phyloP scores from a whole-genome alignment of 805 yeast genomes.

The Candida chilensis region DNA sequence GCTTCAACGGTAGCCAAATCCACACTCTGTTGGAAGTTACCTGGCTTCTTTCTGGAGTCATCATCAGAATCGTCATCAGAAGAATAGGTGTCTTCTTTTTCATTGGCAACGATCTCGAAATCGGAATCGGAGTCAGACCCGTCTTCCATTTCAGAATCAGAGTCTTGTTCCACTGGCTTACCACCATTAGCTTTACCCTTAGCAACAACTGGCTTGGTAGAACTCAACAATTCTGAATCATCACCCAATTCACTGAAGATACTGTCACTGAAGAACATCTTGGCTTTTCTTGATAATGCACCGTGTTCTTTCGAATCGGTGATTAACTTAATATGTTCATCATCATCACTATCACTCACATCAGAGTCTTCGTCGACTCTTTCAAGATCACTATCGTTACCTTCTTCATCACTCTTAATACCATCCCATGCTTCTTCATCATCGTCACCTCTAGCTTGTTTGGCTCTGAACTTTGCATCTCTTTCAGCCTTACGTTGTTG shows the following conservation, averaged over 20 bases:
- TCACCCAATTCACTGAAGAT: constrained; percentile 41
- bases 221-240: constrained; percentile 8
- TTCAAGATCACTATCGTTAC: constrained; percentile 16
- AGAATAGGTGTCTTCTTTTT: constrained; percentile 12
- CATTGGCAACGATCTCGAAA: constrained; percentile 30
- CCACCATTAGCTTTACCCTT: neutral
- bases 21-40: constrained; percentile 40
- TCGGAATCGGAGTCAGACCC: constrained; percentile 25
- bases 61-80: constrained; percentile 45
- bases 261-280: constrained; percentile 39
- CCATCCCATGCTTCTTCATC: constrained; percentile 79
- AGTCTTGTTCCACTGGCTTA: constrained; percentile 4
- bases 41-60: constrained; percentile 30
- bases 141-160: constrained; percentile 34
- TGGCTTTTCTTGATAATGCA: constrained; percentile 36
- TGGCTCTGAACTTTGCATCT: constrained; percentile 63
- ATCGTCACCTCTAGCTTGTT: constrained; percentile 64
- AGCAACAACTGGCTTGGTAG: neutral
- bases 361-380: constrained; percentile 33
- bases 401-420: constrained; percentile 38
- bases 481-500: constrained; percentile 60
- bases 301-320: constrained; percentile 42
- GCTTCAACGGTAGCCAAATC: constrained; percentile 91
- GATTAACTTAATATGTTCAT: constrained; percentile 58
- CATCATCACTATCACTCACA: constrained; percentile 53